Base-by-base conservation (phyloP, 192 early-diverging fungal genomes). In the Coemansia sp. region DNA sequence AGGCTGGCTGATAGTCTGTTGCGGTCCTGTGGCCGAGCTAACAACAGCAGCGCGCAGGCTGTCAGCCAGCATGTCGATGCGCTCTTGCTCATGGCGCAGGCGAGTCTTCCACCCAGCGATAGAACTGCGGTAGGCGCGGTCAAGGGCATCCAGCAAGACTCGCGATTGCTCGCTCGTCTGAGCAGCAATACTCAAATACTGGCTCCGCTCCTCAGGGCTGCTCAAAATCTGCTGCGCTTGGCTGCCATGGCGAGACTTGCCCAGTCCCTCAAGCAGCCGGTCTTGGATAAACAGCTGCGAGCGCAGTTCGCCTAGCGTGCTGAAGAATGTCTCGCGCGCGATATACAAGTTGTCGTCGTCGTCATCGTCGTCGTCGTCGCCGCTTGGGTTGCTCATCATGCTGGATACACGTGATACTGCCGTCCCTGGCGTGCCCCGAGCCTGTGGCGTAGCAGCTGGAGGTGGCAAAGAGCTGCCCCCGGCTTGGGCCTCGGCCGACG, bases 201-300 rank as follows among this genome's bases (percentile, higher is more conserved):
- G 69, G 16, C 32, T 39, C 0, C 74, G 50, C 38, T 74, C 75
- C 6, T 82, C 72, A 15, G 53, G 53, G 53, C 53, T 32, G 6
- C 7, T 39, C 58, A 39, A 8, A n/a, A 59, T 6, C 7, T 30
- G 58, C 18, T 58, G 55, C 3, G 24, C 1, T 10, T 13, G 24
- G 2, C 3, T n/a, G 20, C 27, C 50, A 47, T 61, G 35, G 45
- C 70, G 68, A 22, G 61, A 16, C 53, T 69, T 79, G 22, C 58
- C 34, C 43, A 90, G 71, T 8, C 78, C 81, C 1, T 85, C 84
- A 6, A 86, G 66, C 65, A 89, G 65, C 13, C 86, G 84, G 12
- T 84, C 78, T 35, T 89, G 88, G 55, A 89, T 81, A 59, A 85
- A 80, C 27, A 88, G 68, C 69, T 90, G 89, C 12, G 87, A 76